Evolutionary conservation across 192 early-diverging fungal genomes (phyloP), one percentile per base, ranked within the genome.

Genomic region (Podila clonocystis): DNA sequence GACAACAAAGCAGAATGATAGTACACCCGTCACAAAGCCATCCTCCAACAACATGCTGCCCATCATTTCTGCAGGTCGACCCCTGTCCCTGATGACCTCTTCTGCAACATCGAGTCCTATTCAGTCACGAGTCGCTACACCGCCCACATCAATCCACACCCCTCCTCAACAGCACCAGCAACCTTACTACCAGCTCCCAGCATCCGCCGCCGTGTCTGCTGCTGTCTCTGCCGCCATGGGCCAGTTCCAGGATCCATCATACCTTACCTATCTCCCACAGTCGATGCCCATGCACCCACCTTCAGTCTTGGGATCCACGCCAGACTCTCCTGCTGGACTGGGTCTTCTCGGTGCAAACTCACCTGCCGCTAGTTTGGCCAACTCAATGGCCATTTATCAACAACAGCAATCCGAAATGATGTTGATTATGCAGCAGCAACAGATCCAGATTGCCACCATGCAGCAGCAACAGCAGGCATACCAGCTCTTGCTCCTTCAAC

Each of bases 331-430:
- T 55, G 52, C 52, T 19, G 50, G 9, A 20, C 12, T 63, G 29
- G 29, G 29, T 19, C 9, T 20, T 5, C 29, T 57, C 73, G 24
- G 52, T 61, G 17, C 50, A 24, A 11, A 19, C 13, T 45, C 58
- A 4, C 67, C 68, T 0, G 38, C 60, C 0, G 45, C 71, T 3
- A 65, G 17, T 3, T 30, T 80, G 26, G 77, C 60, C 36, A 69
- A 45, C 49, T 71, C 77, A 7, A 80, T 80, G 77, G 70, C 77
- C 4, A 48, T 80, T 17, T 80, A 80, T 24, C 77, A 80, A 19
- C 77, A 80, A 22, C 77, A 80, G 30, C 77, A 80, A 22, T 65
- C 72, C 8, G 77, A 80, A 28, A 80, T 80, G 77, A 65, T 80
- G 77, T 29, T 69, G 29, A 80, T 80, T 38, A 73, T 80, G 70